Evolutionary conservation across 1,284 basidiomycete species (phyloP), one percentile per base, ranked within the genome.

Genomic region (Moniliophthora roreri): DNA sequence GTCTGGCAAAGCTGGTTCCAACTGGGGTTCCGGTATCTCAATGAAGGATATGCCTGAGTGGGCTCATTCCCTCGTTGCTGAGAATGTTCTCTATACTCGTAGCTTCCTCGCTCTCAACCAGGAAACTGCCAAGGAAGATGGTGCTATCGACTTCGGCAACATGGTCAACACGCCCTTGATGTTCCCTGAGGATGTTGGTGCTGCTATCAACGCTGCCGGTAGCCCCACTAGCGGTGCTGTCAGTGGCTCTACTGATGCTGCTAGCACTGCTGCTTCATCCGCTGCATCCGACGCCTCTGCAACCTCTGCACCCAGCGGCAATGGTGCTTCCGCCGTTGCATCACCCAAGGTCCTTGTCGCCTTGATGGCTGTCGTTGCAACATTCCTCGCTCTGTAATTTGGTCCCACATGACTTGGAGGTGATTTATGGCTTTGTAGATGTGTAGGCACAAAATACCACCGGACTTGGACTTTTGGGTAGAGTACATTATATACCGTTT

Each of bases 11-110:
- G 54, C 67, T 50, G 85, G 82, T 23, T 68, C 77, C n/a, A 68
- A 60, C 51, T 89, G 87, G 88, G 87, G 86, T 58, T 63, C 66
- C 48, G 79, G 71, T 73, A 79, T 87, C 46, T 80, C 87, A 67
- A 69, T 87, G 62, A 63, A 69, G 34, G 45, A 54, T 38, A 70
- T 89, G 60, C 84, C 84, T 42, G 65, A 66, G 0, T 84, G 82
- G 82, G 66, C 82, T 2, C 74, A 81, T 57, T 57, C 67, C 35
- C 61, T 66, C 50, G 63, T 81, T 49, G 79, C 78, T 18, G 74
- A 82, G 70, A 87, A 87, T 69, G 76, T 86, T 56, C 61, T 84
- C 62, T 82, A 77, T 74, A 85, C 79, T 38, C 83, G 81, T 57
- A 75, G 71, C 42, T 76, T 87, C 76, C 69, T 87, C 56, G 85